Base-by-base conservation (phyloP, 1,139 yeast species). In the Geotrichum aggregatum region DNA sequence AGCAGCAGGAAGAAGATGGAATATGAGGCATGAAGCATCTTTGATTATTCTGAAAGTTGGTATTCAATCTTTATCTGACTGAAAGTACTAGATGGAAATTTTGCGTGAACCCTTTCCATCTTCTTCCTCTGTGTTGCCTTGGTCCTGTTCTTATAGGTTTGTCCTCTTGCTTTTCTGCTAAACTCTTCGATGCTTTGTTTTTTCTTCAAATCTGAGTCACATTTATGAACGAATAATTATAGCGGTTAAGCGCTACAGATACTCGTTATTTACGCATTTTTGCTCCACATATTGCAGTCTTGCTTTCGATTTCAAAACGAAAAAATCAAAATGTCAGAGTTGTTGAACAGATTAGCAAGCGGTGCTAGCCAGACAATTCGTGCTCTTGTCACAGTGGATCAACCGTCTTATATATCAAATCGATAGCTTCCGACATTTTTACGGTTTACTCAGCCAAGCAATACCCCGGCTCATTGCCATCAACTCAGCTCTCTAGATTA, bases 381-480 rank as follows among this genome's bases (percentile, higher is more conserved):
- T 13, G 35, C 26, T 26, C 35, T 26, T n/a, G 1, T 2, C 26
- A 7, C 31, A 58, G 60, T 39, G 61, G 60, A 28, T 48, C 54
- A 18, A 54, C 49, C 30, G 59, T 57, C 11, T 57, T 54, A 18
- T 58, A 56, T 43, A 48, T 57, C 18, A 54, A 59, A 21, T 52
- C 61, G 11, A 49, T 54, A 14, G 39, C 60, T n/a, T 59, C 63
- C 10, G 58, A 58, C 26, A 54, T 53, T 11, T 57, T 60, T 35
- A 57, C 59, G 1, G 61, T 59, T 16, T 59, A 50, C 47, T 53
- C 61, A 2, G 42, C 58, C n/a, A 57, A 56, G 45, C 58, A 58
- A 38, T 60, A 57, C 33, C 63, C 63, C n/a, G 63, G 63, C n/a
- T 58, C 59, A 10, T 55, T 60, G 16, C 61, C 61, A 33, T 59